Evolutionary conservation across 495 filamentous ascomycete species (phyloP), one percentile per base, ranked within the genome.

Genomic region (Aspergillus bertholletiae): DNA sequence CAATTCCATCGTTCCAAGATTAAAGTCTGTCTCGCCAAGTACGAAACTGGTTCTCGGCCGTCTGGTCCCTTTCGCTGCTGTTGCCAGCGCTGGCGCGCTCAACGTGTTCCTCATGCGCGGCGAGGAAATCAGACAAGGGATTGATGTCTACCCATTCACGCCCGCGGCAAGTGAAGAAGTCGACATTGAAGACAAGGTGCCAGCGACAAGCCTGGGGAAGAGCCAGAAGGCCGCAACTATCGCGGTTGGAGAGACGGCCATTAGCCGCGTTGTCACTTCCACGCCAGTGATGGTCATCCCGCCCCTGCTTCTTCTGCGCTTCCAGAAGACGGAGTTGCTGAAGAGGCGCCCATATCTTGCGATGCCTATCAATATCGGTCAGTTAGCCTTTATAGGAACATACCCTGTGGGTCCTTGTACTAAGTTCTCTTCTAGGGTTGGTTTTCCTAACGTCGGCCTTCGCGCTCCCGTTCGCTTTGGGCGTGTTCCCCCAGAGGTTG

Each of bases 41-140:
- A 86, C 89, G 13, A 81, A 83, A 47, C 80, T 87, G 8, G 83
- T 92, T 24, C 83, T 96, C 17, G 79, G 81, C 43, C 84, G 94
- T 1, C 82, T 98, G 12, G 91, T 98, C 11, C 94, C 94, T 23
- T 98, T 98, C 64, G 94, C 92, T 0, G 94, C 94, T 7, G 94
- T 98, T 3, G 90, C 91, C 13, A 88, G 83, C 51, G 94, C 94
- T 2, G 89, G 88, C 54, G 90, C 87, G 1, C 78, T 98, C 37
- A 98, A 98, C 69, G 95, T 97, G 28, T 93, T 96, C 76, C 79
- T 98, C 54, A 98, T 98, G 94, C 88, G 94, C 60, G 88, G 90
- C 48, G 92, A 96, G 70, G 94, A 98, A 73, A 96, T 97, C 56
- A 78, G 90, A 63, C 83, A 78, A 43, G 94, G 94, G 12, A 97